Conservation (phyloP, 2,329 filamentous ascomycete genomes). For the Dothideomycetes sp. region DNA sequence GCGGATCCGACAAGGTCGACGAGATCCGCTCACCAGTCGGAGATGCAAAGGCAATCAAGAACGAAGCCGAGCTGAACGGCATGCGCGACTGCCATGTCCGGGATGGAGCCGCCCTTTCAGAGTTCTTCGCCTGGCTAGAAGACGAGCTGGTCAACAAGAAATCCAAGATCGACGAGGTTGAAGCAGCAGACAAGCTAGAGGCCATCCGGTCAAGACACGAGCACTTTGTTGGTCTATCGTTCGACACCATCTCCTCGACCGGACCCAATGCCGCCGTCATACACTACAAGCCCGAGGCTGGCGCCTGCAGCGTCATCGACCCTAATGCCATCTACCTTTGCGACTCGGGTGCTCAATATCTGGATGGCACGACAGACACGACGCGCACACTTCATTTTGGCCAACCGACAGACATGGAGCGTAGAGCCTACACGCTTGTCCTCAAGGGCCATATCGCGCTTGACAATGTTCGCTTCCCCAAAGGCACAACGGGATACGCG, state of each 20-base stretch:
- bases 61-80: conserved; percentile 74
- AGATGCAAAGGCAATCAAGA: conserved; percentile 92
- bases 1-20: conserved; percentile 75
- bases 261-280: conserved; percentile 90
- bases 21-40: conserved; percentile 78
- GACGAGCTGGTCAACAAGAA: conserved; percentile 70
- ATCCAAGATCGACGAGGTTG: conserved; percentile 69
- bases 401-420: conserved; percentile 70
- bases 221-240: conserved; percentile 80
- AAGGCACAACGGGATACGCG: conserved; percentile 87
- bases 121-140: conserved; percentile 96
- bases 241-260: conserved; percentile 91
- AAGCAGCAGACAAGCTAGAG: conserved; percentile 86
- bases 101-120: conserved; percentile 79
- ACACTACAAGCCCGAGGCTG: conserved; percentile 83
- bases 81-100: conserved; percentile 92
- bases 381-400: conserved; percentile 91
- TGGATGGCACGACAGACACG: conserved; percentile 91
- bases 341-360: conserved; percentile 93
- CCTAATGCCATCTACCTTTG: conserved; percentile 83
- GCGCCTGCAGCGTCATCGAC: conserved; percentile 72
- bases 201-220: conserved; percentile 57
- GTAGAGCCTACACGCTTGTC: conserved; percentile 83
- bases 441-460: conserved; percentile 89
- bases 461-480: conserved; percentile 79